Conservation (phyloP, 1,284 basidiomycete species). For the Tylopilus orsonianus region DNA sequence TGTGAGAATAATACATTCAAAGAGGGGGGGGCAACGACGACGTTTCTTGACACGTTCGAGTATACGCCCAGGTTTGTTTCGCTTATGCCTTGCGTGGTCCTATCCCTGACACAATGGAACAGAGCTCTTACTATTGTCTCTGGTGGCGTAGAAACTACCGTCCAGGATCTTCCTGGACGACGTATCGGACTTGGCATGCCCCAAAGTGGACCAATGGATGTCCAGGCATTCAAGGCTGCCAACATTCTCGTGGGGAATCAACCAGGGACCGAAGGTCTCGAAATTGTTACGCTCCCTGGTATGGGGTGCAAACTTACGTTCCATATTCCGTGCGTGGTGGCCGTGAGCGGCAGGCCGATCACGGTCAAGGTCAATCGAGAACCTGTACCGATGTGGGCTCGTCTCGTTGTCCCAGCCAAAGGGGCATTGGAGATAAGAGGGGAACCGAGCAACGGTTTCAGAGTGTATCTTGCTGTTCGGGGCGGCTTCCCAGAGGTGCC, state of each 20-base stretch:
- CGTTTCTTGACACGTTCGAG: conserved; percentile 50
- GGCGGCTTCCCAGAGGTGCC: conserved; percentile 65
- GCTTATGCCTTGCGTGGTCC: background rate
- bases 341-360: conserved; percentile 55
- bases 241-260: conserved; percentile 65
- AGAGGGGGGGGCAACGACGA: conserved; percentile 52
- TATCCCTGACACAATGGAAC: conserved; percentile 6
- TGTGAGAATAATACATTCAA: conserved; percentile 42
- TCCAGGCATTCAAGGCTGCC: conserved; percentile 55
- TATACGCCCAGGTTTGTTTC: conserved; percentile 42
- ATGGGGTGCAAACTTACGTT: conserved; percentile 44
- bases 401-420: conserved; percentile 46
- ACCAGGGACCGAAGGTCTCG: conserved; percentile 54
- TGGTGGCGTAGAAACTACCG: conserved; percentile 57
- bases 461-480: conserved; percentile 56
- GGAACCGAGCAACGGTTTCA: conserved; percentile 40
- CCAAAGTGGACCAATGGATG: conserved; percentile 68
- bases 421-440: conserved; percentile 43
- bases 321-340: conserved; percentile 49
- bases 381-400: conserved; percentile 48
- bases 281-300: conserved; percentile 47
- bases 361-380: conserved; percentile 45
- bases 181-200: conserved; percentile 61
- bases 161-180: conserved; percentile 68
- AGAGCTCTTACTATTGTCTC: conserved; percentile 58